These are phyloP conservation scores for Lentinula detonsa DNA, from an alignment of 768 basidiomycete genomes.

Conservation along the genomic window DNA sequence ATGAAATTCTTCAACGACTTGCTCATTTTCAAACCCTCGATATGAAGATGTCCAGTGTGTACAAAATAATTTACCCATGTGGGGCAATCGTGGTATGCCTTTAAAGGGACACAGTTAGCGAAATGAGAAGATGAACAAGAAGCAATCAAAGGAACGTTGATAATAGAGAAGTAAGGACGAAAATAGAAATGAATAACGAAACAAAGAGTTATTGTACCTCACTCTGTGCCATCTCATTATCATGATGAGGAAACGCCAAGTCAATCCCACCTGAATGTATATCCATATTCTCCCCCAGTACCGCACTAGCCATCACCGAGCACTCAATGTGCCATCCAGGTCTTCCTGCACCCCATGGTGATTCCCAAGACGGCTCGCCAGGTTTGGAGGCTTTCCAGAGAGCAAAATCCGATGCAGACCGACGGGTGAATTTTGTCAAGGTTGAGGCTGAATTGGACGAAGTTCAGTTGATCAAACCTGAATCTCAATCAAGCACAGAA, in stretches of 20 bases:
- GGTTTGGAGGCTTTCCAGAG: slow-evolving; percentile 97
- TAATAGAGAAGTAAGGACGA: not conserved
- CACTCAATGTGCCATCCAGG: slow-evolving; percentile 99
- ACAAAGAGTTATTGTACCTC: slow-evolving; percentile 47
- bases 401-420: slow-evolving; percentile 90
- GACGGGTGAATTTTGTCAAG: slow-evolving; percentile 52
- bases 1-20: slow-evolving; percentile 99
- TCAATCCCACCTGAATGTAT: slow-evolving; percentile 98
- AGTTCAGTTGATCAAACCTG: not conserved
- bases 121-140: not conserved
- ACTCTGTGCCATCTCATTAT: slow-evolving; percentile 96
- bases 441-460: slow-evolving; percentile 40
- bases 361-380: slow-evolving; percentile 95
- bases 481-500: not conserved
- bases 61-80: slow-evolving; percentile 99
- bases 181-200: no score
- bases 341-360: slow-evolving; percentile 92
- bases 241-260: slow-evolving; percentile 98
- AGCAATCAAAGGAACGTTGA: not conserved
- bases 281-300: slow-evolving; percentile 89
- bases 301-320: slow-evolving; percentile 93
- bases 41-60: slow-evolving; percentile 97
- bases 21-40: slow-evolving; percentile 98
- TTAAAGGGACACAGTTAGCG: not conserved
- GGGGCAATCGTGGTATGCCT: slow-evolving; percentile 91